Evolutionary conservation across 345 rosid species (phyloP), one percentile per base, ranked within the genome.

Genomic region (Durio zibethinus): DNA sequence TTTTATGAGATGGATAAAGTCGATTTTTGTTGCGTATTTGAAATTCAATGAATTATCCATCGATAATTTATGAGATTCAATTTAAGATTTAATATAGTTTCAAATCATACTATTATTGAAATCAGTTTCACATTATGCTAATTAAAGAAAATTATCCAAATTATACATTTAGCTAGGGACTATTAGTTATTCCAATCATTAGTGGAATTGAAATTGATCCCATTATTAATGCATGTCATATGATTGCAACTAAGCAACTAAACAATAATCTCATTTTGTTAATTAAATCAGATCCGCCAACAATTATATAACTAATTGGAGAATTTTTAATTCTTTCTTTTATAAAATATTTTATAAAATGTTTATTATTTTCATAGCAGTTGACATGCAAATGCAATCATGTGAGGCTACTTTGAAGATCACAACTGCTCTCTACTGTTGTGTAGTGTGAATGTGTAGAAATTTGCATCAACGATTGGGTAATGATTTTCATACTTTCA

Each of bases 361-460:
- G 15, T 7, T 42, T 42, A 2, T 11, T 43, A 40, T 61, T 14
- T 61, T 15, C 66, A 14, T 31, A 62, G n/a, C 67, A 61, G n/a
- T n/a, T 61, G 40, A 0, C 4, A 40, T 9, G 31, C 62, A 23
- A 23, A 40, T 40, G 40, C 42, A 62, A 62, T 62, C 67, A 62
- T 59, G 64, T 31, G 67, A 59, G 16, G 36, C n/a, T n/a, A n/a
- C n/a, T n/a, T n/a, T n/a, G n/a, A n/a, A n/a, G n/a, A n/a, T n/a
- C n/a, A n/a, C 31, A 60, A 29, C 64, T 27, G 25, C 36, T 27
- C 31, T n/a, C 10, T 4, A n/a, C n/a, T n/a, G n/a, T 48, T 16
- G 4, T 33, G 29, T 5, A 33, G 75, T 50, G 75, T 72, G 75
- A 72, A 72, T 10, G 75, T 29, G 25, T 18, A 31, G 60, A 71